These are phyloP conservation scores for Calonectria henricotiae DNA, from an alignment of 2,329 filamentous ascomycete species.

Conservation along the genomic window DNA sequence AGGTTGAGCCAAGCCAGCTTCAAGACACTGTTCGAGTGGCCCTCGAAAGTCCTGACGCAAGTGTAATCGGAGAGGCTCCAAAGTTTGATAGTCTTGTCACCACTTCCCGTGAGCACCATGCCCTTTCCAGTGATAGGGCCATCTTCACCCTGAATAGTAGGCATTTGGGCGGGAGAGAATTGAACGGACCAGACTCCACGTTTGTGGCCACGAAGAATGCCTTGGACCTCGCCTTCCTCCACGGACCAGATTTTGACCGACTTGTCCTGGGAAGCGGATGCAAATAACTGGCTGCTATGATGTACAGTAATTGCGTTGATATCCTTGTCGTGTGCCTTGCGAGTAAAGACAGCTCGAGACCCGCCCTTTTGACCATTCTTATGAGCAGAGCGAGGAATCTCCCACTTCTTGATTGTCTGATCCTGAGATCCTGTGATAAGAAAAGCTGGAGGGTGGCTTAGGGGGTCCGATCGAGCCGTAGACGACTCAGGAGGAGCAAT, in stretches of 20 bases:
- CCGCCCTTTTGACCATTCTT: constrained; percentile 66
- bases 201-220: constrained; percentile 92
- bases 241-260: constrained; percentile 97
- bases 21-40: constrained; percentile 94
- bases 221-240: constrained; percentile 90
- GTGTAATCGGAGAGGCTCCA: constrained; percentile 96
- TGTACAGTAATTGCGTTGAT: constrained; percentile 96
- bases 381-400: constrained; percentile 75
- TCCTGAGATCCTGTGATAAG: constrained; percentile 95
- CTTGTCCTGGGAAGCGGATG: constrained; percentile 95
- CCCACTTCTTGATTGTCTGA: constrained; percentile 95
- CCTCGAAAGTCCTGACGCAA: constrained; percentile 94
- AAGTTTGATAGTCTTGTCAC: constrained; percentile 95
- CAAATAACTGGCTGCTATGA: constrained; percentile 83
- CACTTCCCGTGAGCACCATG: constrained; percentile 89
- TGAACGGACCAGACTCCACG: constrained; percentile 96
- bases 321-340: constrained; percentile 98
- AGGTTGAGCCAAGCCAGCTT: constrained; percentile 90
- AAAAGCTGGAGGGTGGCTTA: constrained; percentile 86
- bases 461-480: constrained; percentile 79
- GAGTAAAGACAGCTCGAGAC: constrained; percentile 83
- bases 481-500: constrained; percentile 78
- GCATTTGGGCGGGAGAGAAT: constrained; percentile 87
- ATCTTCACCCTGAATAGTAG: constrained; percentile 80
- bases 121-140: constrained; percentile 84